Conservation (phyloP, 2,329 filamentous ascomycete genomes). For the Anisogramma anomala region DNA sequence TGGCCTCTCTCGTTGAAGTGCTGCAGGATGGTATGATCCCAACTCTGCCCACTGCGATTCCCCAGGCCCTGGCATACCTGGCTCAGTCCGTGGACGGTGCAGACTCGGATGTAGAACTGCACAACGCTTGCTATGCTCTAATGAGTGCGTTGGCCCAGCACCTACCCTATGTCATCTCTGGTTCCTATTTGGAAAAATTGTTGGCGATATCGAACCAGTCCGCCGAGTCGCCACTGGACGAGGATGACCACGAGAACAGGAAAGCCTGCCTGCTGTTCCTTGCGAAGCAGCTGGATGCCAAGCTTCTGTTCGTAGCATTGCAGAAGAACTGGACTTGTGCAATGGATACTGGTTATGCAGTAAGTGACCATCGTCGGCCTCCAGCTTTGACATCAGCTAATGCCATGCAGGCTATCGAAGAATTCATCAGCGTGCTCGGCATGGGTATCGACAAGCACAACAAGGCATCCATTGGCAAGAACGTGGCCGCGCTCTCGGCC, state of each 20-base stretch:
- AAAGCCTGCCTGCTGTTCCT: constrained; percentile 60
- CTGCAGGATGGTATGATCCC: constrained; percentile 77
- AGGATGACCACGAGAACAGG: constrained; percentile 53
- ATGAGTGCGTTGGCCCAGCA: constrained; percentile 70
- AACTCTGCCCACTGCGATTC: constrained; percentile 64
- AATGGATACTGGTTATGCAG: constrained; percentile 47
- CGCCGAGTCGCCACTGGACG: constrained; percentile 48
- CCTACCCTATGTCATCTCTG: constrained; percentile 80
- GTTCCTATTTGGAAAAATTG: constrained; percentile 59
- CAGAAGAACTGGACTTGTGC: constrained; percentile 61
- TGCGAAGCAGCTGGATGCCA: constrained; percentile 65
- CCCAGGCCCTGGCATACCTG: constrained; percentile 60
- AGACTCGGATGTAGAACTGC: constrained; percentile 50
- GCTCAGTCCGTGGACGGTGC: constrained; percentile 45
- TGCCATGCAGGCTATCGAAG: constrained; percentile 45
- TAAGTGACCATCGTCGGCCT: constrained; percentile 29
- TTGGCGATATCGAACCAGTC: constrained; percentile 63
- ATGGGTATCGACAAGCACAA: constrained; percentile 63
- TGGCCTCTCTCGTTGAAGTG: constrained; percentile 82
- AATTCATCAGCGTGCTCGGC: constrained; percentile 59
- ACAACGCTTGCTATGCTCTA: constrained; percentile 73
- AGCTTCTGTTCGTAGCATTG: constrained; percentile 62
- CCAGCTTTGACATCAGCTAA: constrained; percentile 20
- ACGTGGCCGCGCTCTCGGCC: constrained; percentile 55
- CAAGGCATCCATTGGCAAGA: constrained; percentile 69